A percentile compares a stretch with the other conserved stretches of the same genome.
Conservation (phyloP, 108 stramenopile species). For the Pseudonitzschia multiseries region DNA sequence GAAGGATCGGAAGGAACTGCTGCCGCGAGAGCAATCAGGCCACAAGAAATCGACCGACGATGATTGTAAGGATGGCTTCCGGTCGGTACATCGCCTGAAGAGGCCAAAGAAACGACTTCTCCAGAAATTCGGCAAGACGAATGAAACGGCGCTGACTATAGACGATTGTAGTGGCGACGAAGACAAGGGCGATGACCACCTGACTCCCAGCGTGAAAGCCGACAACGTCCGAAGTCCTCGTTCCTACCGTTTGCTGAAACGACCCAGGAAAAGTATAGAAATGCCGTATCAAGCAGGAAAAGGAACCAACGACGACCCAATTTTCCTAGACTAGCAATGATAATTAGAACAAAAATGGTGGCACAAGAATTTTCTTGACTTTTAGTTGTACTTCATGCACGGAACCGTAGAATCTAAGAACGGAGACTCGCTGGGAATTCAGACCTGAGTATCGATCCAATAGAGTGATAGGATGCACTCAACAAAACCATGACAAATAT, state of each 20-base stretch:
- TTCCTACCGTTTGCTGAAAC: not conserved
- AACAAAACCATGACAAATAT: no score
- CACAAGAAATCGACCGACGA: not conserved
- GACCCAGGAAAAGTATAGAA: not conserved
- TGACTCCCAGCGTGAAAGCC: not conserved
- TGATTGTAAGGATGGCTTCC: not conserved
- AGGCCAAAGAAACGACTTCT: constrained; percentile 1
- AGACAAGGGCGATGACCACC: not conserved
- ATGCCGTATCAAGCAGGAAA: not conserved
- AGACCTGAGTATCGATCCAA: no score
- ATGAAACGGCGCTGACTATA: not conserved
- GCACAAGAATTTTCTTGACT: no score
- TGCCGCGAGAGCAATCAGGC: not conserved
- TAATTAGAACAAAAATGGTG: not conserved
- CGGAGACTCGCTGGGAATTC: no score
- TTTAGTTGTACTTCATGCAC: no score
- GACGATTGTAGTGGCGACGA: not conserved
- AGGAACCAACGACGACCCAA: constrained; percentile 10
- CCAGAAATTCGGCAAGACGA: not conserved
- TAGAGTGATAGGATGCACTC: no score
- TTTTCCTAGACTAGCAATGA: constrained; percentile 4
- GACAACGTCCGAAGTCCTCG: not conserved
- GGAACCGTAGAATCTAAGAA: no score
- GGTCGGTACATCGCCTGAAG: not conserved
- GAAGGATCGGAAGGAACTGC: constrained; percentile 4